These are phyloP conservation scores for Trametes gibbosa DNA, from an alignment of 768 basidiomycete genomes.

Conservation along the genomic window DNA sequence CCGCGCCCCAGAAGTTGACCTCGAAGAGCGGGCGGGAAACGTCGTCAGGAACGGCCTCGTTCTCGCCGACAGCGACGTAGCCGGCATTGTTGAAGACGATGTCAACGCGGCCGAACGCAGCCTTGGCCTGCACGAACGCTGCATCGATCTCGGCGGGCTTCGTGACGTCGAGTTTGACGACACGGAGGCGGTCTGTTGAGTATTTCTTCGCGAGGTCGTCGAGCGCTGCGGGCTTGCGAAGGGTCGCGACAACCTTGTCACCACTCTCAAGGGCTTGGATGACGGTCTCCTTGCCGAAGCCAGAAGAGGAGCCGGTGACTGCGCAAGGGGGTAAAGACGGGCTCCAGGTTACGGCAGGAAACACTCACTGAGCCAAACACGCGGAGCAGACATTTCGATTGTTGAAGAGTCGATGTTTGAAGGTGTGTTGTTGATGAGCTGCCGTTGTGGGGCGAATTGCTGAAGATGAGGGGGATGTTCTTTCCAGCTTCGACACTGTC, in stretches of 20 bases:
- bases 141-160: conserved; percentile 29
- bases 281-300: conserved; percentile 37
- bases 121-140: conserved; percentile 35
- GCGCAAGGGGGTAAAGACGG: neutral
- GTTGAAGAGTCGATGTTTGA: no score
- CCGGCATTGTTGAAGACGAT: conserved; percentile 18
- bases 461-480: no score
- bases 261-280: conserved; percentile 37
- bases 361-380: conserved; percentile 17
- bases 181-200: conserved; percentile 32
- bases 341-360: no score
- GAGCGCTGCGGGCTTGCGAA: conserved; percentile 37
- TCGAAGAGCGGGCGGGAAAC: conserved; percentile 38
- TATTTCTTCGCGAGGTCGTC: conserved; percentile 30
- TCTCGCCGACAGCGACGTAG: conserved; percentile 31
- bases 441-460: no score
- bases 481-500: no score
- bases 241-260: conserved; percentile 42
- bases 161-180: conserved; percentile 20
- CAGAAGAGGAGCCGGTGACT: conserved; percentile 42
- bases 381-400: neutral
- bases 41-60: conserved; percentile 34
- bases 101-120: conserved; percentile 42
- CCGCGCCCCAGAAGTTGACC: no score
- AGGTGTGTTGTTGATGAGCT: no score